Base-by-base conservation (phyloP, 1,284 basidiomycete genomes). In the Ustilago lituana region DNA sequence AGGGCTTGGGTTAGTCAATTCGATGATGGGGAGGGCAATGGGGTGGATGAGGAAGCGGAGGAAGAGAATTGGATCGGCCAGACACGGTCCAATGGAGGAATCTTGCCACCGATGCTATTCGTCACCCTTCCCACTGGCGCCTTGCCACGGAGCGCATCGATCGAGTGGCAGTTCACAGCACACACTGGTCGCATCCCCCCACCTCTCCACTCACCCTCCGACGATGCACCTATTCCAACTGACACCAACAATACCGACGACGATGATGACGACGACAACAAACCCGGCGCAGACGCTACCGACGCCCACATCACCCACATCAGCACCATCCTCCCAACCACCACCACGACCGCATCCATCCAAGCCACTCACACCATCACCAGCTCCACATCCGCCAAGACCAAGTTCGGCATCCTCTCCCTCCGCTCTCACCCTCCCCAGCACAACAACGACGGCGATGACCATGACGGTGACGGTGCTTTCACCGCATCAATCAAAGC, bases 81-180 rank as follows among this genome's bases (percentile, higher is more conserved):
- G 37, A 54, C 56, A 9, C 10, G 5, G 1, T n/a, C 26, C 9
- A 14, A 22, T 0, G 35, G 23, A 8, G 19, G 9, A 7, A 5
- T 0, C 11, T 12, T 65, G 51, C 69, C 65, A 0, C 78, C 79
- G 5, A 58, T 79, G 33, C 51, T 78, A 5, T 69, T 67, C 22
- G 73, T 63, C 5, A 43, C 52, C 4, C 40, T 82, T 1, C 65
- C 69, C 1, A 20, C 23, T 5, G 62, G 36, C 0, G 50, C 53
- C 0, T 40, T 82, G 33, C 79, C 80, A 4, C 29, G 73, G 22
- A 48, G 63, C 11, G 78, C 80, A 0, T 31, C 29, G 7, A 54
- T 78, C 27, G 80, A 81, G 23, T 82, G 80, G 80, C 80, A 82
- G 55, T 27, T 82, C 11, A 77, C 76, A 5, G 78, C 67, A 3